Conservation (phyloP, 106 monocot genomes). For the Dendrobium catenatum region DNA sequence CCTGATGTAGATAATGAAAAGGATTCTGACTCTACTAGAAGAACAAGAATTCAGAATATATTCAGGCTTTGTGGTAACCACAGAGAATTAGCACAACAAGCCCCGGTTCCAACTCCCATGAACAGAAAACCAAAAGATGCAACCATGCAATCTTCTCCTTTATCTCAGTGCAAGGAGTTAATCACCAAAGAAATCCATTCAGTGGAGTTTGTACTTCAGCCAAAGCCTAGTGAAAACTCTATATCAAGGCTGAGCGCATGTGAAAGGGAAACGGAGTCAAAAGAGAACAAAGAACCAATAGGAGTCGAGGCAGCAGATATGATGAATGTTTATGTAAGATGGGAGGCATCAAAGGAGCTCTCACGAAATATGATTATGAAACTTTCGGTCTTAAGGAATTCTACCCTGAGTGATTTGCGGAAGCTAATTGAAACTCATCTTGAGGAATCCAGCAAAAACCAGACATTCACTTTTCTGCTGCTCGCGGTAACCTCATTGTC, state of each 20-base stretch:
- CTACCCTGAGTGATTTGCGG: conserved; percentile 54
- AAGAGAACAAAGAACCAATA: conserved; percentile 42
- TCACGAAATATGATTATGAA: conserved; percentile 48
- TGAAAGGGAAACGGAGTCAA: conserved; percentile 19
- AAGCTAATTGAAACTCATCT: conserved; percentile 56
- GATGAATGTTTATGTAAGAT: conserved; percentile 71
- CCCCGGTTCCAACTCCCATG: conserved; percentile 19
- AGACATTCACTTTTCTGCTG: conserved; percentile 63
- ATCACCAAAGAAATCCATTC: background rate
- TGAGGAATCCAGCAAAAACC: conserved; percentile 39
- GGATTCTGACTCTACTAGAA: conserved; percentile 36
- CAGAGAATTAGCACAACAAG: conserved; percentile 67
- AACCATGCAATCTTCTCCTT: conserved; percentile 13
- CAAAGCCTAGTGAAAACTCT: background rate
- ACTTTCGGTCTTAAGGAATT: conserved; percentile 33
- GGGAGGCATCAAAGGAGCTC: conserved; percentile 71
- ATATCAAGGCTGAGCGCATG: conserved; percentile 1
- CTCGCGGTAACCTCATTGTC: conserved; percentile 44
- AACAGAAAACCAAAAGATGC: conserved; percentile 29
- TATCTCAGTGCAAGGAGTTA: conserved; percentile 1
- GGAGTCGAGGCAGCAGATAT: conserved; percentile 19
- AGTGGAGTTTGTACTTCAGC: background rate
- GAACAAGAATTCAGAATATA: conserved; percentile 84
- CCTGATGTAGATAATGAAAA: conserved; percentile 9
- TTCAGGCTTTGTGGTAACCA: conserved; percentile 91